Base-by-base conservation (phyloP, 495 filamentous ascomycete genomes). In the Amniculicola lignicola region DNA sequence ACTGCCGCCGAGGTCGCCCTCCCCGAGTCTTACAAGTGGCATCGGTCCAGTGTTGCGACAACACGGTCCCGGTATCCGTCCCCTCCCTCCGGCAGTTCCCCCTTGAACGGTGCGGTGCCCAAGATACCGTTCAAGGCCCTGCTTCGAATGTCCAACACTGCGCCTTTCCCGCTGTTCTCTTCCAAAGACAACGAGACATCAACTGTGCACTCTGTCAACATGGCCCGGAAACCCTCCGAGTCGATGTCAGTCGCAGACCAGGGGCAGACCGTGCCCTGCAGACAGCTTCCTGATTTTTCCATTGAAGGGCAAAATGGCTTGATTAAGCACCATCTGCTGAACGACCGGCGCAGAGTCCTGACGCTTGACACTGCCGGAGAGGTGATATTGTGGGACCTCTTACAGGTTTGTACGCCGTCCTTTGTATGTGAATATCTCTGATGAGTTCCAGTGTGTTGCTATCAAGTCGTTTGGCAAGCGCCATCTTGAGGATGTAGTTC, bases 351-450 rank as follows among this genome's bases (percentile, higher is more conserved):
- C 63, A 80, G 90, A 43, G 89, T 92, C 15, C 73, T 98, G 54
- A 98, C 93, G 0, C 71, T 95, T 60, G 93, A 98, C 70, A 96
- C 92, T 7, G 89, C 91, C 12, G 94, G 93, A 15, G 93, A 97
- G 67, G 91, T 98, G n/a, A 74, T 94, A 36, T 71, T 98, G 61
- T 98, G 93, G 93, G 94, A 98, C 76, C 72, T 98, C 23, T 74
- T 97, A 22, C 81, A 84, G 75, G 89, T 91, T 59, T 25, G n/a
- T 14, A 6, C 10, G 3, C n/a, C 5, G 4, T 7, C 28, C 11
- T 3, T n/a, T 31, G 14, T 35, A 4, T 10, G 14, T 44, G 4
- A n/a, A 23, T 4, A 33, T 31, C 29, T 52, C 25, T 22, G 92
- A 84, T 97, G 91, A 70, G 72, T 85, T 54, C 87, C 88, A 94